These are phyloP conservation scores for Emericellopsis cladophorae DNA, from an alignment of 2,329 filamentous ascomycete genomes.

Conservation along the genomic window DNA sequence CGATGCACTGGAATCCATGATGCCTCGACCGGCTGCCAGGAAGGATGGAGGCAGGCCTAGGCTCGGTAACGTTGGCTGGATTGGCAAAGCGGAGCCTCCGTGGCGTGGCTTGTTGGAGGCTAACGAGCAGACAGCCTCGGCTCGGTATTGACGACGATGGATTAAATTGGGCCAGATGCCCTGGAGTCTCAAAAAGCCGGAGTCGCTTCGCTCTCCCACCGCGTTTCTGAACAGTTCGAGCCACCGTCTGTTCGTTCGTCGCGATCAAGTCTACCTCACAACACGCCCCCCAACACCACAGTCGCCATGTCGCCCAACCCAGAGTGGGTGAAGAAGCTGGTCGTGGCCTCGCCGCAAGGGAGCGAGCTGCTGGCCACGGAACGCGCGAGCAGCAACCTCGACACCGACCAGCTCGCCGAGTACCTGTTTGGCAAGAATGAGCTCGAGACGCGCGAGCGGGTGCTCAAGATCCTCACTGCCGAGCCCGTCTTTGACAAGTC, in stretches of 20 bases:
- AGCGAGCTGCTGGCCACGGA: slow-evolving; percentile 56
- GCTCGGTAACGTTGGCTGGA: neutral
- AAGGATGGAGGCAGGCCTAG: slow-evolving; percentile 4
- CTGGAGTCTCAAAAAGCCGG: too few relatives aligned
- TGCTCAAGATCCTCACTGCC: slow-evolving; percentile 51
- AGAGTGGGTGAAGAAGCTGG: slow-evolving; percentile 20
- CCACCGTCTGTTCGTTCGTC: too few relatives aligned
- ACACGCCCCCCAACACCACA: too few relatives aligned
- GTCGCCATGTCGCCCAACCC: slow-evolving; percentile 9
- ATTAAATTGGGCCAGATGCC: too few relatives aligned
- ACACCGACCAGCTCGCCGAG: slow-evolving; percentile 53
- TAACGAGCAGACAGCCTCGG: too few relatives aligned
- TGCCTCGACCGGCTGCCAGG: slow-evolving; percentile 1
- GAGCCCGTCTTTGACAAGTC: slow-evolving; percentile 69
- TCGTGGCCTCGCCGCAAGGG: slow-evolving; percentile 48
- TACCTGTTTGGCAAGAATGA: slow-evolving; percentile 57
- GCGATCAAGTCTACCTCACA: too few relatives aligned
- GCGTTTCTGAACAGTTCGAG: too few relatives aligned
- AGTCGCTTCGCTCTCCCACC: too few relatives aligned
- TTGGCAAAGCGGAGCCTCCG: too few relatives aligned
- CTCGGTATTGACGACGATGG: too few relatives aligned
- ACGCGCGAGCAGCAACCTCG: slow-evolving; percentile 52
- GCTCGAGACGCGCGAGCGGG: slow-evolving; percentile 44
- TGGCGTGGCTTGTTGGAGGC: too few relatives aligned
- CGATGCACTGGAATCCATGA: too few relatives aligned